Base-by-base conservation (phyloP, 768 basidiomycete genomes). In the Suillus weaverae region DNA sequence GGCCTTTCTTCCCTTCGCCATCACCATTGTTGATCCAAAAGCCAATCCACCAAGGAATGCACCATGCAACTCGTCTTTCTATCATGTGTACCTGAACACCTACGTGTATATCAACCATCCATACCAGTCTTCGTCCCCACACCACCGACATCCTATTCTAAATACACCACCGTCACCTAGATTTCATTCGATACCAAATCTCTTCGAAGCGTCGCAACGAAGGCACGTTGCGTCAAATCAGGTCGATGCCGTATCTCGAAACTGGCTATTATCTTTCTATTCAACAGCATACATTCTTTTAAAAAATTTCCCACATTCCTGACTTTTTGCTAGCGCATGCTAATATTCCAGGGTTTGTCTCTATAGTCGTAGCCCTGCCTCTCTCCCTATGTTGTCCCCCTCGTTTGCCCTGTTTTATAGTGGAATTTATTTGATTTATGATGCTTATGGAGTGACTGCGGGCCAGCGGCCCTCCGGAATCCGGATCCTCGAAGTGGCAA, bases 341-440 rank as follows among this genome's bases (percentile, higher is more conserved):
- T 77, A 77, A 76, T 77, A 30, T 54, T 57, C 59, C 68, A 43
- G 64, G 67, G 70, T 73, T 38, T 38, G 22, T 22, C 36, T 56
- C 14, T 38, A 36, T 62, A 35, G 35, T 38, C 62, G 22, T 62
- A 63, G 62, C 71, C 66, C 54, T 68, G 44, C 57, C 71, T 44
- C 67, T 70, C 69, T 72, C 69, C 68, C 72, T 72, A 70, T 74
- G 74, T 75, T 75, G 66, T 69, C 67, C 69, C 51, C 9, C 62
- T 68, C 67, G 48, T 69, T 68, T 64, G 67, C 48, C 7, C 56
- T 57, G 56, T 57, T 57, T 26, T 57, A 57, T 26, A 26, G 56
- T 39, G 26, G 56, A 57, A 39, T 57, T 39, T 39, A 57, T 57
- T 57, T 57, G 36, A 39, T 57, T 56, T 57, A 57, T 38, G 7